Evolutionary conservation across 345 rosid genomes (phyloP).

Genomic region (Bretschneidera sinensis): DNA sequence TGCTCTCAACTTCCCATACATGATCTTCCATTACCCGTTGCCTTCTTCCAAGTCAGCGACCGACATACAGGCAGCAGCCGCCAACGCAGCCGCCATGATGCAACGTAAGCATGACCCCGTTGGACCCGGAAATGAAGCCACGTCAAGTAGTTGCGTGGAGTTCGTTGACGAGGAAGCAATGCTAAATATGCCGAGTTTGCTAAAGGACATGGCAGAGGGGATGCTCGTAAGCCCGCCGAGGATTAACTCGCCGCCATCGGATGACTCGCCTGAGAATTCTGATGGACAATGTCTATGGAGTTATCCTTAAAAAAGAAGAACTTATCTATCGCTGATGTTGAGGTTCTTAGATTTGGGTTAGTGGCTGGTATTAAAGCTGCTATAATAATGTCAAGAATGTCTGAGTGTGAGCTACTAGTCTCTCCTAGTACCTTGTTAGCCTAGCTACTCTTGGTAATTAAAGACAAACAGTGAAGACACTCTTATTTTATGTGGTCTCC

Average conservation of each 20-base stretch:
- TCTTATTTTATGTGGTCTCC: no score
- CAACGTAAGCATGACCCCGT: conserved; percentile 22
- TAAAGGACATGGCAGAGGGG: conserved; percentile 71
- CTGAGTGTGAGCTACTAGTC: no score
- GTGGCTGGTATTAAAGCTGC: no score
- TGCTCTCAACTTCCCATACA: conserved; percentile 49
- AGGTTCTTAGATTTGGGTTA: no score
- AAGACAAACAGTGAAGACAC: no score
- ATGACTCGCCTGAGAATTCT: conserved; percentile 52
- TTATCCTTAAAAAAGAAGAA: conserved; percentile 19
- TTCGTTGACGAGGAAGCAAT: conserved; percentile 55
- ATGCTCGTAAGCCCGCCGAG: conserved; percentile 78
- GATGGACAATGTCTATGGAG: conserved; percentile 59
- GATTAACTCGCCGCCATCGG: conserved; percentile 38
- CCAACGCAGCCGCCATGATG: conserved; percentile 43
- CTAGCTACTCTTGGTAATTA: no score
- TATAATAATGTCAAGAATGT: no score
- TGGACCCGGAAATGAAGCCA: conserved; percentile 13
- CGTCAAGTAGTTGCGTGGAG: conserved; percentile 13
- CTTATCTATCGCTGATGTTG: no score
- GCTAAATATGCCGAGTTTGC: conserved; percentile 53
- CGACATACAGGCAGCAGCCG: conserved; percentile 59
- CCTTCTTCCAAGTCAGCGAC: conserved; percentile 43
- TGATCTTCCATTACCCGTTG: conserved; percentile 38
- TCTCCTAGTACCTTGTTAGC: no score